Conservation (phyloP, 106 monocot genomes). For the Dactylorhiza incarnata region DNA sequence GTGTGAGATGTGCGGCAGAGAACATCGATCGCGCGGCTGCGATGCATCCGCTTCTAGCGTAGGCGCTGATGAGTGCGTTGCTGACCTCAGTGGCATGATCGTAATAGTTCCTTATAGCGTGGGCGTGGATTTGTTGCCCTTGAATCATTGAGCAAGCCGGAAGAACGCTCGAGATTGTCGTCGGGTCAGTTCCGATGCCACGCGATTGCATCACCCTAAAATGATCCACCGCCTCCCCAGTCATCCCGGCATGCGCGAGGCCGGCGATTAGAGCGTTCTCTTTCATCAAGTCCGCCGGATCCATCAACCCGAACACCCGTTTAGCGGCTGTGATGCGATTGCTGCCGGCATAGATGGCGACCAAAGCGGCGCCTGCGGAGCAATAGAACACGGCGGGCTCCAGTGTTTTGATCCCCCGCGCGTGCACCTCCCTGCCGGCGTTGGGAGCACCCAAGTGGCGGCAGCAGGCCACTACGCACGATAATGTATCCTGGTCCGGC, state of each 20-base stretch:
- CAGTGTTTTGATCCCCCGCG: conserved; percentile 26
- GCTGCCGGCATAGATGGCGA: conserved; percentile 33
- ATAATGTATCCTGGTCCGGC: conserved; percentile 42
- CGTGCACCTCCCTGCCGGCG: conserved; percentile 27
- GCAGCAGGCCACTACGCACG: conserved; percentile 41
- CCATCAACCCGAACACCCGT: conserved; percentile 20
- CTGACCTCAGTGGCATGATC: conserved; percentile 7
- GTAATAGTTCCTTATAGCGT: conserved; percentile 10
- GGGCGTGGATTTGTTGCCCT: conserved; percentile 20
- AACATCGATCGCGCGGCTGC: conserved; percentile 21
- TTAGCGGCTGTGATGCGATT: conserved; percentile 10
- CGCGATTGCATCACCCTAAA: conserved; percentile 12
- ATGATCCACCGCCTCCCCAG: conserved; percentile 8
- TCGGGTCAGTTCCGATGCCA: conserved; percentile 17
- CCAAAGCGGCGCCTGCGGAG: conserved; percentile 24
- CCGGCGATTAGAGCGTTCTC: conserved; percentile 38
- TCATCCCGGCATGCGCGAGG: conserved; percentile 9
- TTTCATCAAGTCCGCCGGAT: conserved; percentile 15
- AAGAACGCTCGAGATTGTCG: conserved; percentile 20
- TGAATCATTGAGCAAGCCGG: conserved; percentile 25
- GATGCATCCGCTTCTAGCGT: conserved; percentile 29
- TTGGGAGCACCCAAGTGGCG: conserved; percentile 23
- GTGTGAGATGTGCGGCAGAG: conserved; percentile 2
- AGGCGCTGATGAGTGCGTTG: conserved; percentile 32
- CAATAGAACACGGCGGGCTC: conserved; percentile 21